These are phyloP conservation scores for Neurospora sp. DNA, from an alignment of 2,329 filamentous ascomycete genomes.

Conservation along the genomic window DNA sequence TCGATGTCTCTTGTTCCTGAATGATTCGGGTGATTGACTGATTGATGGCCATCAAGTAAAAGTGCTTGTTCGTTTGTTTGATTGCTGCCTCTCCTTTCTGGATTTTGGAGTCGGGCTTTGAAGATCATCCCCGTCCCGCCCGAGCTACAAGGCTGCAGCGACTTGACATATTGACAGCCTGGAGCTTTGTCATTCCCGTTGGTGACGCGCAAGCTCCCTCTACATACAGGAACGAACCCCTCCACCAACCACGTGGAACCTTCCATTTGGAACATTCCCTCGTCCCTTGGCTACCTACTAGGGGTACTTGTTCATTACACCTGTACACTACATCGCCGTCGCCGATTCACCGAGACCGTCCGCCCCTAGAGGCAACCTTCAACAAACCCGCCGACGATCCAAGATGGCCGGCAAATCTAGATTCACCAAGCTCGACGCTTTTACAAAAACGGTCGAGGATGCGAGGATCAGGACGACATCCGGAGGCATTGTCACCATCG, in stretches of 20 bases:
- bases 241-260: not conserved
- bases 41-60: not conserved
- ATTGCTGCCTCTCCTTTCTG: not conserved
- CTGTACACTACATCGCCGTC: not conserved
- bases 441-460: constrained; percentile 98
- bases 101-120: not conserved
- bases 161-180: not conserved
- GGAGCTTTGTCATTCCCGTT: not conserved
- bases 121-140: not conserved
- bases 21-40: not conserved
- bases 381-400: not conserved
- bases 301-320: not conserved
- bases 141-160: not conserved
- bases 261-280: not conserved
- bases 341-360: not conserved
- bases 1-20: not conserved
- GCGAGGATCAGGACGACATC: constrained; percentile 91
- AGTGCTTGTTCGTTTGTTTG: not conserved
- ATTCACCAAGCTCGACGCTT: constrained; percentile 95
- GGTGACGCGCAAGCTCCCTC: not conserved
- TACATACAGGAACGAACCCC: not conserved
- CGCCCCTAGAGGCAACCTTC: not conserved
- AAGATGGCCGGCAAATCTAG: constrained; percentile 82
- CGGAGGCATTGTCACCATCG: constrained; percentile 87
- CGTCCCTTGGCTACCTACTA: not conserved